Evolutionary conservation across 805 yeast species (phyloP), one percentile per base, ranked within the genome.

Genomic region (Candida golubevii): DNA sequence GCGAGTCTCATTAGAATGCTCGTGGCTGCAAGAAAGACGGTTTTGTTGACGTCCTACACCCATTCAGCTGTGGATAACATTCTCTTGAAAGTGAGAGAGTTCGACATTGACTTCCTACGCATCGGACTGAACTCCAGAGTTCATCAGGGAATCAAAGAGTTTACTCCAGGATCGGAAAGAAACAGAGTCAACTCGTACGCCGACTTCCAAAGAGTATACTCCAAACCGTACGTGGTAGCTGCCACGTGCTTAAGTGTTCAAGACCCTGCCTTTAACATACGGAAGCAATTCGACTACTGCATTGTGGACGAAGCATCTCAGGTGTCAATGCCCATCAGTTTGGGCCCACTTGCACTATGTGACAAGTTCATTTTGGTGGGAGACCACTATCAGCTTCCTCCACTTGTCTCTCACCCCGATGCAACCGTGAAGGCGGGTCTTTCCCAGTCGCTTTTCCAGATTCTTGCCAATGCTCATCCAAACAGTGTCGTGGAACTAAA

Each of bases 281-380:
- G 75, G 56, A 70, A 56, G 30, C 72, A 67, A 12, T 93, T 93
- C 63, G 99, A 93, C 57, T 91, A 86, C 59, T 95, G 97, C 59
- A 89, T 93, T 35, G 77, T 93, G 36, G 99, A 93, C 62, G 99
- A 93, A 62, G 98, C 98, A 0, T 89, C 97, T 1, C 99, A 93
- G 58, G 86, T 91, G 0, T 84, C 97, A 0, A 73, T 91, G 74
- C 99, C 99, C 0, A 74, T 87, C 6, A 85, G 95, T 54, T 62
- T 93, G 27, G 99, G 98, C 0, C 98, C 99, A 0, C 62, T 93
- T 38, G 64, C 89, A 29, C 78, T 77, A 51, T 83, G 89, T 30
- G 83, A 84, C 36, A 85, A 78, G 61, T 93, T 91, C 60, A 75
- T 93, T 1, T 72, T 93, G 48, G 97, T 93, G n/a, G 99, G 99